phyloP scores from a whole-genome alignment of 192 early-diverging fungal species.

The Mortierella antarctica region DNA sequence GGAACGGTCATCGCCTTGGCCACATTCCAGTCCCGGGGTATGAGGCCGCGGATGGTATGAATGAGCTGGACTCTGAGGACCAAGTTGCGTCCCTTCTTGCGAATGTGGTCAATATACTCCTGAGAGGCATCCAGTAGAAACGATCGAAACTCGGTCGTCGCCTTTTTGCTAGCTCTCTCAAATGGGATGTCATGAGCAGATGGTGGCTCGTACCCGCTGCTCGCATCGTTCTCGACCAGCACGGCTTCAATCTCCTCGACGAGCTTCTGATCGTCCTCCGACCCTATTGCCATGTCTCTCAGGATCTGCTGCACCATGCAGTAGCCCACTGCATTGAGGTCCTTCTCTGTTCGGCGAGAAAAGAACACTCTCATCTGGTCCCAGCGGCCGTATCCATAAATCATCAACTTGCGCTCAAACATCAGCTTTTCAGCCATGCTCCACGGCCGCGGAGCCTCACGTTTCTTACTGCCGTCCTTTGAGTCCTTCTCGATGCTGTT shows the following conservation, averaged over 20 bases:
- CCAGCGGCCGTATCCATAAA: constrained; percentile 72
- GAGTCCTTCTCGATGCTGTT: constrained; percentile 29
- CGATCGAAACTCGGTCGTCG: constrained; percentile 72
- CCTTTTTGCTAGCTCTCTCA: constrained; percentile 68
- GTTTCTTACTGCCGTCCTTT: constrained; percentile 32
- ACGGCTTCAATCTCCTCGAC: constrained; percentile 69
- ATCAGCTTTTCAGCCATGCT: constrained; percentile 65
- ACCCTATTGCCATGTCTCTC: constrained; percentile 58
- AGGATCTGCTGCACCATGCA: constrained; percentile 64
- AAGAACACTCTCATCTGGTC: constrained; percentile 70
- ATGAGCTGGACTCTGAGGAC: constrained; percentile 80
- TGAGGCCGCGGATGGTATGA: constrained; percentile 74
- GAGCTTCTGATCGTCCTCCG: constrained; percentile 69
- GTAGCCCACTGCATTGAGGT: constrained; percentile 68
- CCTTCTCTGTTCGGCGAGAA: constrained; percentile 63
- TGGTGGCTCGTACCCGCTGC: constrained; percentile 58
- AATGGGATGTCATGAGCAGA: constrained; percentile 66
- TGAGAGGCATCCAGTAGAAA: constrained; percentile 75
- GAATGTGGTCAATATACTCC: constrained; percentile 83
- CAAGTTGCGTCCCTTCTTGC: constrained; percentile 73
- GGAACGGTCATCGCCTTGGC: constrained; percentile 73
- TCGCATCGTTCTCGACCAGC: constrained; percentile 51
- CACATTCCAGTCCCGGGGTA: constrained; percentile 70
- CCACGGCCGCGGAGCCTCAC: constrained; percentile 58
- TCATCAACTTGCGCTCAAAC: constrained; percentile 70